These are phyloP conservation scores for Lasiodiplodia gonubiensis DNA, from an alignment of 2,329 filamentous ascomycete genomes.

Conservation along the genomic window DNA sequence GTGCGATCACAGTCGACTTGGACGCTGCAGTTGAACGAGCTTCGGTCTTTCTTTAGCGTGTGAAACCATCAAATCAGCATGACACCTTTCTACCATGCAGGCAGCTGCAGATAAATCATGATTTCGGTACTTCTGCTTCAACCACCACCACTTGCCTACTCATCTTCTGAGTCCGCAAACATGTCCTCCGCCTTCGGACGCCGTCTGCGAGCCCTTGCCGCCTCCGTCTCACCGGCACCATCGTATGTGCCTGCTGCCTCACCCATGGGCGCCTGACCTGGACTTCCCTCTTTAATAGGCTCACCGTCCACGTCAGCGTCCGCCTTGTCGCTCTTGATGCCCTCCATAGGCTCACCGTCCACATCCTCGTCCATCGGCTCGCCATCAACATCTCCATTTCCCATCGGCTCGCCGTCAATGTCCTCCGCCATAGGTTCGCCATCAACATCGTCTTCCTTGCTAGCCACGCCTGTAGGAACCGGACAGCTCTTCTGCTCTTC, in stretches of 20 bases:
- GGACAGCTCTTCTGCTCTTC: neutral
- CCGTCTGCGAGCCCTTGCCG: constrained; percentile 42
- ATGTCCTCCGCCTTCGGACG: constrained; percentile 48
- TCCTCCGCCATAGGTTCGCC: constrained; percentile 30
- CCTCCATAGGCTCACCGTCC: constrained; percentile 31
- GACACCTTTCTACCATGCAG: neutral
- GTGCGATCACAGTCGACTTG: neutral
- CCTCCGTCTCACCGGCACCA: constrained; percentile 42
- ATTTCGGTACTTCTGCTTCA: neutral
- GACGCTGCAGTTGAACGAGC: neutral
- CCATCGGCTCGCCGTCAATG: constrained; percentile 31
- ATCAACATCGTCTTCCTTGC: constrained; percentile 27
- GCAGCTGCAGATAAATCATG: neutral
- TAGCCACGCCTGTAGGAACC: constrained; percentile 6
- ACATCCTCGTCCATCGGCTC: constrained; percentile 31
- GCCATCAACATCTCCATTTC: constrained; percentile 29
- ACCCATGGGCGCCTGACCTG: neutral
- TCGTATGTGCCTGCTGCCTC: constrained; percentile 26
- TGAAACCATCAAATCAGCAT: neutral
- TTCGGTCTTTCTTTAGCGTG: too few species aligned
- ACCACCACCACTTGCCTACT: neutral
- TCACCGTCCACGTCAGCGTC: constrained; percentile 33
- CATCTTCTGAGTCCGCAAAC: constrained; percentile 39
- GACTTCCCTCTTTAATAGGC: constrained; percentile 28
- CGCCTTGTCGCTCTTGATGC: constrained; percentile 27